These are phyloP conservation scores for Geotrichum histeridarum DNA, from an alignment of 1,139 yeast genomes.

Conservation along the genomic window DNA sequence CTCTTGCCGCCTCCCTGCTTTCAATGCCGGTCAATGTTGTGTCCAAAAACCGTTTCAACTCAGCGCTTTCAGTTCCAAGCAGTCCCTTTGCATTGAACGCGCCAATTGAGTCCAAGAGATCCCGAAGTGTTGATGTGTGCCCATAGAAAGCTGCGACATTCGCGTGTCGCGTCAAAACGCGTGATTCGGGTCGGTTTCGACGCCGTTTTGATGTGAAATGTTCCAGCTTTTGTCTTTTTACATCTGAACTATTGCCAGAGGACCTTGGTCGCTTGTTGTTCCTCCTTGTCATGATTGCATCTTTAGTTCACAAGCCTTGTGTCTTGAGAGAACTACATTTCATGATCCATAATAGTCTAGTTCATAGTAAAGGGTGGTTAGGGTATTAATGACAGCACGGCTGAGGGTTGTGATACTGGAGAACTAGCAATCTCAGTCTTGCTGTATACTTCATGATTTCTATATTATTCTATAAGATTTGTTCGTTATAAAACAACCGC, in stretches of 20 bases:
- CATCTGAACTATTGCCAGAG: not conserved
- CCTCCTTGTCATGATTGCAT: not conserved
- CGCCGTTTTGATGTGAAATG: not conserved
- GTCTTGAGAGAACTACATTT: too few relatives aligned
- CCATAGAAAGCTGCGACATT: not conserved
- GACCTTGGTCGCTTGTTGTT: not conserved
- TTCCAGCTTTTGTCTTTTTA: not conserved
- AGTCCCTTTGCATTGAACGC: constrained; percentile 3
- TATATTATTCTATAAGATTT: too few relatives aligned
- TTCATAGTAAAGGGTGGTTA: too few relatives aligned
- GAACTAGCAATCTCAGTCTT: too few relatives aligned
- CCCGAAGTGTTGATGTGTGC: not conserved
- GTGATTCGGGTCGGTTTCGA: not conserved
- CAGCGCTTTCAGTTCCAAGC: not conserved
- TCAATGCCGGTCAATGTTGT: constrained; percentile 5
- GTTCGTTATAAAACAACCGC: too few relatives aligned
- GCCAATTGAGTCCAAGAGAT: not conserved
- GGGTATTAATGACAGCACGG: too few relatives aligned
- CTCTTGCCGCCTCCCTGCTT: not conserved
- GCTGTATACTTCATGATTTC: too few relatives aligned
- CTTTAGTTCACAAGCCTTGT: not conserved
- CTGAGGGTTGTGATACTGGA: too few relatives aligned
- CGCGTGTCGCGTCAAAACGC: constrained; percentile 2
- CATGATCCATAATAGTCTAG: too few relatives aligned
- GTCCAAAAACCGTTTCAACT: not conserved